These are phyloP conservation scores for Exsudoporus frostii DNA, from an alignment of 768 basidiomycete species.

Conservation along the genomic window DNA sequence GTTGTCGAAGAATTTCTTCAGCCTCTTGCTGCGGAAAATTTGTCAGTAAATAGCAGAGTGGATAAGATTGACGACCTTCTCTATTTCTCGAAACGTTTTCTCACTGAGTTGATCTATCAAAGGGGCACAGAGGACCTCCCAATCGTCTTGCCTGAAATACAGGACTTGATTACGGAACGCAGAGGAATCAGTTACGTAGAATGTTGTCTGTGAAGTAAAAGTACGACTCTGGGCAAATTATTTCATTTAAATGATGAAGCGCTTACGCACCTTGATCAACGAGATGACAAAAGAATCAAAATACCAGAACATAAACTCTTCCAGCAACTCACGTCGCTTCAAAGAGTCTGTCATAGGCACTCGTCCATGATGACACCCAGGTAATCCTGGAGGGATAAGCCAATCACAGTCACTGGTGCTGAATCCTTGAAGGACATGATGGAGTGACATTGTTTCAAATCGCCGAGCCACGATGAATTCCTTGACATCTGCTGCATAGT, in stretches of 20 bases:
- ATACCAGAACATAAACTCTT: slow-evolving; percentile 94
- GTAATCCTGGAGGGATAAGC: slow-evolving; percentile 50
- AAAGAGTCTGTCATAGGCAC: slow-evolving; percentile 62
- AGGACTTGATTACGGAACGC: slow-evolving; percentile 78
- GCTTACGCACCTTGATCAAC: slow-evolving; percentile 62
- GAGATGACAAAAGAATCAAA: slow-evolving; percentile 83
- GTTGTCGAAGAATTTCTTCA: slow-evolving; percentile 61
- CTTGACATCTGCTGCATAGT: slow-evolving; percentile 54
- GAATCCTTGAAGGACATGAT: slow-evolving; percentile 74
- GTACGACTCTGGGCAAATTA: neutral
- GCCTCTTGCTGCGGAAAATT: slow-evolving; percentile 53
- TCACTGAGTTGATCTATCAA: slow-evolving; percentile 70
- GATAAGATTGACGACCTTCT: slow-evolving; percentile 45
- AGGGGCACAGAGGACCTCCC: slow-evolving; percentile 80
- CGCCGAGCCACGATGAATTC: slow-evolving; percentile 72
- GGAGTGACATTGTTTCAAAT: slow-evolving; percentile 78
- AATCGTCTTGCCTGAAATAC: slow-evolving; percentile 95
- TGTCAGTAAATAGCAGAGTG: neutral
- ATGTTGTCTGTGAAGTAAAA: slow-evolving; percentile 62
- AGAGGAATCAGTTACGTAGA: slow-evolving; percentile 91
- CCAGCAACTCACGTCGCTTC: slow-evolving; percentile 77
- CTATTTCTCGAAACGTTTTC: slow-evolving; percentile 67
- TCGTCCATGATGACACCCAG: slow-evolving; percentile 41
- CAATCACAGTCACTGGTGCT: slow-evolving; percentile 75
- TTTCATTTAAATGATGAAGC: neutral